These are phyloP conservation scores for Fusarium sp. DNA, from an alignment of 2,329 filamentous ascomycete species.

Conservation along the genomic window DNA sequence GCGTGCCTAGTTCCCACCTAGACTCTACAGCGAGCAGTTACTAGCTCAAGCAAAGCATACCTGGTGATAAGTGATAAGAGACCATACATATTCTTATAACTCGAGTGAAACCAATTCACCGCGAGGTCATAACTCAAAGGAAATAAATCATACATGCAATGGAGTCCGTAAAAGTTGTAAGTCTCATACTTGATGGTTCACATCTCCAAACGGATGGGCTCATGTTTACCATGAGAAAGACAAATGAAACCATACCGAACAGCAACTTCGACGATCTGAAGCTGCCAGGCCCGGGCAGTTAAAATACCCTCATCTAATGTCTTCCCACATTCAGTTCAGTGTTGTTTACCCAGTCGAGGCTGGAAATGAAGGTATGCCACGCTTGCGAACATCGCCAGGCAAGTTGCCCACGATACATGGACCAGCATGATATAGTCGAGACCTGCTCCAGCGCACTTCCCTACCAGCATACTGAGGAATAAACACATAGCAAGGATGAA, in stretches of 20 bases:
- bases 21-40: background rate
- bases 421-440: slow-evolving; percentile 40
- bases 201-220: background rate
- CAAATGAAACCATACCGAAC: background rate
- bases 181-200: background rate
- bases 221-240: background rate
- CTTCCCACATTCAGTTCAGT: background rate
- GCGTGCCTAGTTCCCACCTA: background rate
- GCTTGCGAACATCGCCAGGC: slow-evolving; percentile 41
- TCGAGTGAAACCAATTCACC: background rate
- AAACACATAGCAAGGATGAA: slow-evolving; percentile 37
- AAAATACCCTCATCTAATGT: slow-evolving; percentile 1
- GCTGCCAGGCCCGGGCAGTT: slow-evolving; percentile 4
- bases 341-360: slow-evolving; percentile 10
- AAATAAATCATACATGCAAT: background rate
- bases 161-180: background rate
- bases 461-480: slow-evolving; percentile 27
- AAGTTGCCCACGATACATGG: slow-evolving; percentile 43
- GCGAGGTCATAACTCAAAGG: background rate
- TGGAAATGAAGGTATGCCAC: slow-evolving; percentile 21
- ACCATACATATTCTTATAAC: background rate
- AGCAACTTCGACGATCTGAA: background rate
- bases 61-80: background rate
- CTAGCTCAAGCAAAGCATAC: background rate
- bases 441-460: slow-evolving; percentile 34